Evolutionary conservation across 2,329 filamentous ascomycete species (phyloP), one percentile per base, ranked within the genome.

Genomic region (Diplodia scrobiculata): DNA sequence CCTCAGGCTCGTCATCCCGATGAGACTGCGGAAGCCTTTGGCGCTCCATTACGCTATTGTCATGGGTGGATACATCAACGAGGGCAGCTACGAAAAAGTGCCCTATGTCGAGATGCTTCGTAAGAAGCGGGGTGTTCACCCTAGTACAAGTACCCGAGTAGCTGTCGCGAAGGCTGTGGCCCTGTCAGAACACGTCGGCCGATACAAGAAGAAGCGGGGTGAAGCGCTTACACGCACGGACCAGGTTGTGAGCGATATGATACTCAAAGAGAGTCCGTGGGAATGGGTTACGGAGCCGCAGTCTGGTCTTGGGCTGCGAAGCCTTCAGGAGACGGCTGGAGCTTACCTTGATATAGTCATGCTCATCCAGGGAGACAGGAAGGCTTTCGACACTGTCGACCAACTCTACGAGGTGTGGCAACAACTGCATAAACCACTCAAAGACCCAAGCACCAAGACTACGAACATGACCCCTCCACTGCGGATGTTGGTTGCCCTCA

Each of bases 401-500:
- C 78, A 85, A 65, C 77, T 91, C 5, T 82, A 88, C 69, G 78
- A 83, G 34, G 73, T 84, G 58, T 90, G 86, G 71, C 76, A 78
- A 34, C 5, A 47, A 13, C 47, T 29, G 1, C 29, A 38, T 2
- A 9, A 63, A 9, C 4, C 6, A 11, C 17, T 0, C 14, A 19
- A 9, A 19, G 25, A 5, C 29, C 29, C 9, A 58, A 34, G 5
- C 47, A 45, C 38, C 14, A 6, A 54, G 63, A 66, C 10, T 10
- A 11, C 38, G 5, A 59, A 68, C 19, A 73, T 78, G 10, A 68
- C 75, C 0, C 77, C 84, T 17, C 85, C 88, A 0, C 76, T 86
- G 2, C 75, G 79, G 17, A 77, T 93, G 65, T 77, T 91, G 25
- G 82, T 83, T 59, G 83, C 88, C 9, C 77, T 94, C 67, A 93